Evolutionary conservation across 352 stramenopile genomes (phyloP).

Genomic region (Globisporangium abappressorium): DNA sequence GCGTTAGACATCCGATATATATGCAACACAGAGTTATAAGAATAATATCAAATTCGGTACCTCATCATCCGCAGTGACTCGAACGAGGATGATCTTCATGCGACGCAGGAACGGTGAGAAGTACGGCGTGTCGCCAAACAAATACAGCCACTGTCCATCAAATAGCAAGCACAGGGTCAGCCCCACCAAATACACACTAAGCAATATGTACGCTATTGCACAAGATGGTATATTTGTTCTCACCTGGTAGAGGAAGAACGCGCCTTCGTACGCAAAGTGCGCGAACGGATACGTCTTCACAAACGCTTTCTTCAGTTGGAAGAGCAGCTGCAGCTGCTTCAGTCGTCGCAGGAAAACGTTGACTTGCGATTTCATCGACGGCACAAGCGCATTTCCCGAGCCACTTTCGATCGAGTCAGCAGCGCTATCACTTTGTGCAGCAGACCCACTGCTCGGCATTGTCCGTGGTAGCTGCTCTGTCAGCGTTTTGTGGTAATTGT

Average conservation of each 20-base stretch:
- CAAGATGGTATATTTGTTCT: not conserved
- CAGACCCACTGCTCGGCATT: not conserved
- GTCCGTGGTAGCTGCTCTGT: slow-evolving; percentile 28
- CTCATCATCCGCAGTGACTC: slow-evolving; percentile 68
- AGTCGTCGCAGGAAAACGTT: slow-evolving; percentile 45
- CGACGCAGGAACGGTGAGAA: slow-evolving; percentile 76
- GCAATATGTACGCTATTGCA: not conserved
- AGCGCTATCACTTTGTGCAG: slow-evolving; percentile 4
- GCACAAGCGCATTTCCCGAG: not conserved
- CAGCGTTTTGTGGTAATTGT: slow-evolving; percentile 54
- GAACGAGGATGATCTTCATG: slow-evolving; percentile 75
- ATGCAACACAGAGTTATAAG: not conserved
- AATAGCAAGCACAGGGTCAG: slow-evolving; percentile 5
- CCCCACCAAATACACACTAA: not conserved
- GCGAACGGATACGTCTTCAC: slow-evolving; percentile 67
- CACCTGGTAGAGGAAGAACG: slow-evolving; percentile 82
- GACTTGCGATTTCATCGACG: slow-evolving; percentile 15
- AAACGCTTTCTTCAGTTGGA: slow-evolving; percentile 54
- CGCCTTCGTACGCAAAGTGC: slow-evolving; percentile 78
- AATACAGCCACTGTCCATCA: slow-evolving; percentile 64
- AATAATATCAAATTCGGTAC: slow-evolving; percentile 19
- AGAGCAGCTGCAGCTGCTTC: slow-evolving; percentile 44
- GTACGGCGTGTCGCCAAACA: slow-evolving; percentile 81
- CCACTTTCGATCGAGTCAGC: not conserved
- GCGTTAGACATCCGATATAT: not conserved